Evolutionary conservation across 1,284 basidiomycete genomes (phyloP), one percentile per base, ranked within the genome.

Genomic region (Melampsora larici-populina): DNA sequence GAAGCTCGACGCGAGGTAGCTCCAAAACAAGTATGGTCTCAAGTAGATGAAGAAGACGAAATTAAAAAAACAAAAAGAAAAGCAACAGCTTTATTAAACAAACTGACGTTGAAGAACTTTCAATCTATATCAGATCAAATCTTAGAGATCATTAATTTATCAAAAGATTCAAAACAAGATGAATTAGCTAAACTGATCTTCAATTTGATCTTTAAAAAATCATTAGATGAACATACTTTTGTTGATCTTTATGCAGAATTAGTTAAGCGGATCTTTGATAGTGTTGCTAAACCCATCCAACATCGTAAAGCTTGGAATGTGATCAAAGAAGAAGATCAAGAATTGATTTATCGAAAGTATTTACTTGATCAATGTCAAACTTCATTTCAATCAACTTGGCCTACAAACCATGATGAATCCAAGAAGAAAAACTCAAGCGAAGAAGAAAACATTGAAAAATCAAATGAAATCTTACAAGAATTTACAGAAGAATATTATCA

Each of bases 121-220:
- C 55, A n/a, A n/a, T 58, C 55, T n/a, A 58, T 58, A 58, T 58
- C 55, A 24, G n/a, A n/a, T 58, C 55, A 58, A 58, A 58, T 58
- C 24, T 58, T 58, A 24, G 55, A 24, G 24, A 58, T 24, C n/a
- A n/a, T 58, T 15, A n/a, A 24, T 11, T 9, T 17, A 5, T 58
- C 55, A 24, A n/a, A 58, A 58, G 29, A 58, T 58, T 58, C 55
- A 24, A 58, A 58, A 24, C 55, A 58, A 58, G 55, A 58, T 58
- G 55, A 58, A 58, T 7, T 58, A 24, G 55, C 55, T 9, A 58
- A 58, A 58, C 3, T 29, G 4, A 58, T 58, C 9, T 58, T 58
- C 15, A 11, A 58, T n/a, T 24, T 58, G 55, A 58, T 58, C 0
- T 58, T 58, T 24, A 58, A 58, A 29, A 58, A 58, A 58, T 58